Base-by-base conservation (phyloP, 805 yeast species). In the Metschnikowia similis region DNA sequence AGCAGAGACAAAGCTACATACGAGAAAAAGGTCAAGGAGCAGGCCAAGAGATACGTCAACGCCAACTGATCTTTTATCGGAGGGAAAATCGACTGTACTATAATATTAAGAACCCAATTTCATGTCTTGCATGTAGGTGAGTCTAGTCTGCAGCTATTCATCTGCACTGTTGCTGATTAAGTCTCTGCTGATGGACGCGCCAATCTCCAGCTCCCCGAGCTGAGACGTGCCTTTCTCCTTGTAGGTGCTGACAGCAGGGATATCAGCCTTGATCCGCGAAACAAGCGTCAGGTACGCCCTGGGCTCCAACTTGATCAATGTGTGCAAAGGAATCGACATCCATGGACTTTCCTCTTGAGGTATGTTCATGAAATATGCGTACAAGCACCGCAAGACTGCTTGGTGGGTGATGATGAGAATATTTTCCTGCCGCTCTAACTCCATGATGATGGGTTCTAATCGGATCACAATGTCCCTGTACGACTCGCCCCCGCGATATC, bases 301-400 rank as follows among this genome's bases (percentile, higher is more conserved):
- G n/a, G 97, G 97, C 66, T 94, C 98, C 55, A 94, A 74, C 64
- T 89, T 87, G 61, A 94, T 94, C 65, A 94, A 72, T 0, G 99
- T 94, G 65, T 94, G 99, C 60, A 94, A 74, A 6, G 99, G 99
- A 51, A 94, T 95, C 36, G 95, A 89, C 96, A 94, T 90, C 99
- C 99, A 94, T 5, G 99, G 99, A 51, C 91, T 82, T 66, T 89
- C 92, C 60, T 92, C 97, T 66, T 92, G 98, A 4, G 97, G 97
- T 16, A 94, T 96, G 65, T 94, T 92, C 98, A 94, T 94, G 65
- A 91, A 94, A 68, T 94, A 94, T 7, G 99, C 98, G 68, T 94
- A 94, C 47, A 94, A 84, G 65, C 99, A 94, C 61, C 99, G 80
- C 56, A 94, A 75, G 9, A 94, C 98, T 0, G 98, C 98, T 70